Base-by-base conservation (phyloP, 176 grass and related monocot species). In the Lolium multiflorum region DNA sequence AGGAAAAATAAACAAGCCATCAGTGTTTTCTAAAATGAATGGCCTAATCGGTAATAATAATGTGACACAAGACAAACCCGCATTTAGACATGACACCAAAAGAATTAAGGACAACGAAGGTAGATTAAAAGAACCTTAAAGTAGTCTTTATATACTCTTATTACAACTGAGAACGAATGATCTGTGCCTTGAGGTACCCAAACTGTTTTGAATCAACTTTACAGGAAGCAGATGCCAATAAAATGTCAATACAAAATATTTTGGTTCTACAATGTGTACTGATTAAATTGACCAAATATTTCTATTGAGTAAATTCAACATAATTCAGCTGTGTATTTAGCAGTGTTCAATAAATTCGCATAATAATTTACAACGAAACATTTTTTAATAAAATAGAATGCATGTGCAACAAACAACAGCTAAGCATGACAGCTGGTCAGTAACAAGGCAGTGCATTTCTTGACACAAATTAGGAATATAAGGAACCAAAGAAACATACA, bases 401-500 rank as follows among this genome's bases (percentile, higher is more conserved):
- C 51, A 77, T 39, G 49, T 39, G 57, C 58, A 87, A 73, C 58
- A 79, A 66, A 20, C 48, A 69, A 50, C 75, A 87, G 26, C 35
- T 28, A 87, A 80, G 39, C 59, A 84, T 61, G 59, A 10, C 61
- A 80, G 43, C 67, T 41, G 26, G 3, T 76, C 38, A 80, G 81
- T 64, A 57, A 49, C 46, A 50, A 22, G 24, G 7, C 65, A 75
- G 20, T 26, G 20, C 10, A 50, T 80, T 59, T 87, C 47, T 57
- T 22, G 58, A 31, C 21, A 48, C 38, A 81, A 60, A 70, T 57
- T 56, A 7, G 39, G 51, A 18, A 81, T 61, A 68, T 57, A 35
- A 62, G 61, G 37, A 44, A 71, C 60, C 54, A 61, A 77, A 77
- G 74, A 71, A 56, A 82, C 92, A 18, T 99, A 99, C 97, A 99